phyloP scores from a whole-genome alignment of 2,329 filamentous ascomycete genomes.

The Eutypella sp. region DNA sequence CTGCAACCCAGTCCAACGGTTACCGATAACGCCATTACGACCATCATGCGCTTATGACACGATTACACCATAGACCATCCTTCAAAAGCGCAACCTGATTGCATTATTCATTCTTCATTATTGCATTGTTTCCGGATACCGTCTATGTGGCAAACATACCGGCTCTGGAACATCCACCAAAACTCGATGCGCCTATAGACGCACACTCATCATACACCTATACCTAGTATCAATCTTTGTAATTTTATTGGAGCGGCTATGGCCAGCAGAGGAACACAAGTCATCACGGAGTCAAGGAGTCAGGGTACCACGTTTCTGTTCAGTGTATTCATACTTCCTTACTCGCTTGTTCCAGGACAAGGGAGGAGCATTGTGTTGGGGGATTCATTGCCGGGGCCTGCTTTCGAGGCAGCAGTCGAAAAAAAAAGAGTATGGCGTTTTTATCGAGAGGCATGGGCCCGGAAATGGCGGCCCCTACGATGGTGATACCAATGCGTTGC shows the following conservation, averaged over 20 bases:
- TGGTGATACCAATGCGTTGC: too few relatives aligned
- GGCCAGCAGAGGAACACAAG: not conserved
- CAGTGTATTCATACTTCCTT: not conserved
- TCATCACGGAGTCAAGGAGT: not conserved
- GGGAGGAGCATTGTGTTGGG: not conserved
- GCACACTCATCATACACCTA: too few relatives aligned
- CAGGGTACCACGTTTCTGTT: not conserved
- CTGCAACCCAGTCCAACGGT: slow-evolving; percentile 34
- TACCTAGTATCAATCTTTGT: not conserved
- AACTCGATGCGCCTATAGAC: too few relatives aligned
- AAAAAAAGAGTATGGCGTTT: too few relatives aligned
- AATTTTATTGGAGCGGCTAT: not conserved
- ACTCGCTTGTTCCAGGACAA: not conserved
- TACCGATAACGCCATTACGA: slow-evolving; percentile 38
- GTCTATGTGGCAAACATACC: not conserved
- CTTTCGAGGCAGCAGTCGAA: too few relatives aligned
- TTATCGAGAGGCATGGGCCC: too few relatives aligned
- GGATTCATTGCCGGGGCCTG: too few relatives aligned
- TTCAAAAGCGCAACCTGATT: slow-evolving; percentile 14
- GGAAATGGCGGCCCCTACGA: too few relatives aligned
- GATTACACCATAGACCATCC: slow-evolving; percentile 26
- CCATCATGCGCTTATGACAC: slow-evolving; percentile 25
- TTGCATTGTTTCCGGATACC: slow-evolving; percentile 7
- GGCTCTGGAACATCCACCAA: too few relatives aligned
- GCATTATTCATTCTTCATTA: slow-evolving; percentile 20